Evolutionary conservation across 768 basidiomycete genomes (phyloP).

Genomic region (Boletellus emodensis): DNA sequence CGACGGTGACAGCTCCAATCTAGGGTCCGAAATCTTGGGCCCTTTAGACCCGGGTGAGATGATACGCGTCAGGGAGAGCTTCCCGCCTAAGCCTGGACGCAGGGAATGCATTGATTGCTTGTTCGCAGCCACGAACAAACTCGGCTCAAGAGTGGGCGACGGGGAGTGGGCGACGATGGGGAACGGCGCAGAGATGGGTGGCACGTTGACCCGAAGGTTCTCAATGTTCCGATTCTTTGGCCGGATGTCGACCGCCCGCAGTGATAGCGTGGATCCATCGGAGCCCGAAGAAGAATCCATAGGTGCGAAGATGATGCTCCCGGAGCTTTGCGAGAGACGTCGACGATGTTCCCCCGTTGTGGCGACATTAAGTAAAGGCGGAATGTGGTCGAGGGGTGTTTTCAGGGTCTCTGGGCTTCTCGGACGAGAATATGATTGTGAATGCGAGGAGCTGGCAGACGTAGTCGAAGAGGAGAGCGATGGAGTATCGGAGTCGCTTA

Average conservation of each 20-base stretch:
- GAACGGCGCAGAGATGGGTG: constrained; percentile 15
- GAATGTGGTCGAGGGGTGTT: constrained; percentile 31
- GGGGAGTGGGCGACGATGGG: constrained; percentile 16
- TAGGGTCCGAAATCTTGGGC: constrained; percentile 2
- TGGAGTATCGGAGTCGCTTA: constrained; percentile 45
- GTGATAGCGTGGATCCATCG: constrained; percentile 19
- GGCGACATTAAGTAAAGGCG: constrained; percentile 25
- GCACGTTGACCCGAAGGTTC: constrained; percentile 29
- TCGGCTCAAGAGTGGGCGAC: constrained; percentile 9
- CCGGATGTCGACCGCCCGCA: constrained; percentile 5
- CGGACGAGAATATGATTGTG: constrained; percentile 31
- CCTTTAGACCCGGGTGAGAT: constrained; percentile 23
- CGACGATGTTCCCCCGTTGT: constrained; percentile 37
- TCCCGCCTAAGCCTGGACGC: constrained; percentile 12
- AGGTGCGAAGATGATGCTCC: constrained; percentile 22
- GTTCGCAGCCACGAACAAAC: not conserved
- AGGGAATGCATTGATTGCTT: not conserved
- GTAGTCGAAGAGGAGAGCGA: constrained; percentile 42
- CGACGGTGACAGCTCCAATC: constrained; percentile 5
- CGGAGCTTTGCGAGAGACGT: constrained; percentile 17
- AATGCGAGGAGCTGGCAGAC: constrained; percentile 37
- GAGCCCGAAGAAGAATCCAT: constrained; percentile 10
- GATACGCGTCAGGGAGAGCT: constrained; percentile 26
- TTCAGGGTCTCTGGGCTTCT: constrained; percentile 30
- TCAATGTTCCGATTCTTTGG: constrained; percentile 29